Base-by-base conservation (phyloP, 257 asterid species). In the Orobanche coerulescens region DNA sequence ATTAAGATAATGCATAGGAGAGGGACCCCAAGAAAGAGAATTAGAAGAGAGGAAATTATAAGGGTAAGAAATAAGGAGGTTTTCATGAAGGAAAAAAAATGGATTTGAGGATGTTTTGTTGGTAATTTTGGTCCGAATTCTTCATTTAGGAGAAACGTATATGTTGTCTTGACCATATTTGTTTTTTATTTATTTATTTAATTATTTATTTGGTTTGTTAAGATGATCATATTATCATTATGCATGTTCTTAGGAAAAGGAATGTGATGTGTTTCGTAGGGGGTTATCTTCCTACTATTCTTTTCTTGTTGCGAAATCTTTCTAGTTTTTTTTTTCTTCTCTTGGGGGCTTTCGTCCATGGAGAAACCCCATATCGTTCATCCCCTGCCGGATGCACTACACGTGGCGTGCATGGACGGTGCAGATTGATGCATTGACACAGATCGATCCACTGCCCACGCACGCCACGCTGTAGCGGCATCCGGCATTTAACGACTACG, bases 261-360 rank as follows among this genome's bases (percentile, higher is more conserved):
- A 76, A 78, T 82, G 64, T 55, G 74, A 80, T 78, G 79, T 79
- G 76, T 75, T 77, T 5, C 75, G 59, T 74, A 30, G 14, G 57
- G 31, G n/a, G 40, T 46, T 23, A 49, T 60, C 69, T 64, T 79
- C 50, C 58, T 65, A 6, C 53, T 63, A 70, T 84, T 62, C 90
- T 82, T 87, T 82, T 64, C 94, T 81, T 84, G 71, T 54, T 62
- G 48, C 47, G 30, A 10, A 28, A 68, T 67, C 48, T 26, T 64
- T 66, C 22, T 25, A 37, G 24, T 42, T 11, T 47, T 47, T 47
- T 19, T 18, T 48, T 62, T 48, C n/a, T n/a, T n/a, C n/a, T n/a
- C n/a, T 54, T 28, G 5, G 26, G 42, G n/a, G n/a, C n/a, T n/a
- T n/a, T n/a, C n/a, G n/a, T n/a, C n/a, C n/a, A n/a, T n/a, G n/a